Conservation (phyloP, 1,284 basidiomycete species). For the Bondarzewia mesenterica region DNA sequence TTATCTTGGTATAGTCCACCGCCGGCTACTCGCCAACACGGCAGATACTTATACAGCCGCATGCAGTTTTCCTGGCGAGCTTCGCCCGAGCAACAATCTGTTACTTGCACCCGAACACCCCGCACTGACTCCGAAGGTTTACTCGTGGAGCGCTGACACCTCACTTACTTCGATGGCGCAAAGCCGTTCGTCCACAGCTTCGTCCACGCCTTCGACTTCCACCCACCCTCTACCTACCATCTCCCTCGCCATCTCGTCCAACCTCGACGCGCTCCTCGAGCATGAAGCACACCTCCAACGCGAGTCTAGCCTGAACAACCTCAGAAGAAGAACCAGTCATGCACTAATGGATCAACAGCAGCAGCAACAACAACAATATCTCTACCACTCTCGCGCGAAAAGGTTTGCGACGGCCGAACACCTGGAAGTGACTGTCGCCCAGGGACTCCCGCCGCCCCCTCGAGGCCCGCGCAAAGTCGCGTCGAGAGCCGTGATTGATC, state of each 20-base stretch:
- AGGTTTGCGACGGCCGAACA: background rate
- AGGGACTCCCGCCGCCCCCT: conserved; percentile 31
- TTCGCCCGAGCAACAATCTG: no score
- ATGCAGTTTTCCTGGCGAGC: no score
- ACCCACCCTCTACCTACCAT: background rate
- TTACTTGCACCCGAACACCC: no score
- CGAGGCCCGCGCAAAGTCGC: conserved; percentile 3
- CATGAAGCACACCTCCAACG: conserved; percentile 38
- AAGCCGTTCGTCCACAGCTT: background rate
- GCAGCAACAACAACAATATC: no score
- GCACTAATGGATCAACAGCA: no score
- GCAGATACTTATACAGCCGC: no score
- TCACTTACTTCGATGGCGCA: no score
- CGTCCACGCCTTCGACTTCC: background rate
- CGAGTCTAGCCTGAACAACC: background rate
- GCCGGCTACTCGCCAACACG: no score
- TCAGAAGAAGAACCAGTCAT: no score
- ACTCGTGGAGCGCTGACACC: no score
- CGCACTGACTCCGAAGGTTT: no score
- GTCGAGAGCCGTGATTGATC: background rate
- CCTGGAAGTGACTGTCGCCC: background rate
- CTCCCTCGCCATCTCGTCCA: conserved; percentile 44
- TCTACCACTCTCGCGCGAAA: background rate
- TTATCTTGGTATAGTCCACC: no score
- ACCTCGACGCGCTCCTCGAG: conserved; percentile 54